phyloP scores from a whole-genome alignment of 2,329 filamentous ascomycete genomes.

The Annulohypoxylon truncatum region DNA sequence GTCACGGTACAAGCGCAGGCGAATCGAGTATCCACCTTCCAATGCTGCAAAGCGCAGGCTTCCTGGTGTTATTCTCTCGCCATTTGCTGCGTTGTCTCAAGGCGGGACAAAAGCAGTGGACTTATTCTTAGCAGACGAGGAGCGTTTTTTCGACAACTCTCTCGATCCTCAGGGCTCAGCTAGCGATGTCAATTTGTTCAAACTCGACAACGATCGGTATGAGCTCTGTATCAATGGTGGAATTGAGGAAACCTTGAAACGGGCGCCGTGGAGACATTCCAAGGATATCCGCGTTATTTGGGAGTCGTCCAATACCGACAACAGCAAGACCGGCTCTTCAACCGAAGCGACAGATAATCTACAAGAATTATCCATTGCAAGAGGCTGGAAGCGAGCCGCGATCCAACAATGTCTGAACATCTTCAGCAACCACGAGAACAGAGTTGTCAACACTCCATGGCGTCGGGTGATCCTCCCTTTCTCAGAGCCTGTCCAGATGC shows the following conservation, averaged over 20 bases:
- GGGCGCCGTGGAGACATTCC: background rate
- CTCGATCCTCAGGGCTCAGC: background rate
- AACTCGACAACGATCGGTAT: conserved; percentile 48
- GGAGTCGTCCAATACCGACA: background rate
- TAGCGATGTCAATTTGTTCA: conserved; percentile 48
- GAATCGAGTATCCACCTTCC: conserved; percentile 24
- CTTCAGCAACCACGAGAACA: conserved; percentile 55
- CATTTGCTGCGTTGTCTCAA: conserved; percentile 34
- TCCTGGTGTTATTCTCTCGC: background rate
- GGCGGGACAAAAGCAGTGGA: background rate
- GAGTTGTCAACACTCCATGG: conserved; percentile 52
- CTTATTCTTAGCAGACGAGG: conserved; percentile 20
- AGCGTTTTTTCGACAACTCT: conserved; percentile 18
- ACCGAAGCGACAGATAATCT: background rate
- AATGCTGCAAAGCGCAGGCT: too few relatives aligned
- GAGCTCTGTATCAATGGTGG: conserved; percentile 49
- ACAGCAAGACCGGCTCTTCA: background rate
- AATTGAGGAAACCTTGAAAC: conserved; percentile 36
- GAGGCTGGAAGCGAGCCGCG: conserved; percentile 59
- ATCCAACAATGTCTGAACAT: conserved; percentile 57
- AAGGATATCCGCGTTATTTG: background rate
- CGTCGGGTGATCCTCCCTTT: conserved; percentile 54
- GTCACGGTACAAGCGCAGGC: conserved; percentile 36
- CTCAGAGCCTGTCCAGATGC: conserved; percentile 39
- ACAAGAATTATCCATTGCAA: conserved; percentile 46